Percentiles rank a stretch among this genome's conserved stretches.
phyloP scores from a whole-genome alignment of 768 basidiomycete species.

The Mycena vitilis region DNA sequence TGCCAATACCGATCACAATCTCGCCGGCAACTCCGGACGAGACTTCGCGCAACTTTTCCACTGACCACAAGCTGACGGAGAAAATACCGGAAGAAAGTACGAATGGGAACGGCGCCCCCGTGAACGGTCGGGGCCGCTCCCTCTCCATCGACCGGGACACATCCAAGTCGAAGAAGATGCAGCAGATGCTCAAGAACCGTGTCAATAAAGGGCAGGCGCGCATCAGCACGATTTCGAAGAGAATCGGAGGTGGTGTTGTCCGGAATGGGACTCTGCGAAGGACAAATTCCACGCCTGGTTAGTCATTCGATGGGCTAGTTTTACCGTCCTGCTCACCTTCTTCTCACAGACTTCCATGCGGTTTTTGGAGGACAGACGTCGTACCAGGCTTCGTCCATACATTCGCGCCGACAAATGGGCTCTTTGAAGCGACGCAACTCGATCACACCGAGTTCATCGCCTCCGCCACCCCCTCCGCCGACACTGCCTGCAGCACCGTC shows the following conservation, averaged over 20 bases:
- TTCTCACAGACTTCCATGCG: conserved; percentile 71
- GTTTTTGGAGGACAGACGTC: conserved; percentile 64
- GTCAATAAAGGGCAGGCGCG: conserved; percentile 80
- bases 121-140: conserved; percentile 47
- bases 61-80: conserved; percentile 22
- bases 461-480: conserved; percentile 59
- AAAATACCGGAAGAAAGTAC: conserved; percentile 28
- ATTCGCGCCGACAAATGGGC: conserved; percentile 75
- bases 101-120: conserved; percentile 5
- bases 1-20: conserved; percentile 65
- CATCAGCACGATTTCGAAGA: conserved; percentile 81
- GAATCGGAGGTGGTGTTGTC: conserved; percentile 77
- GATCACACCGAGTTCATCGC: conserved; percentile 51
- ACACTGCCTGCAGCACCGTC: conserved; percentile 47
- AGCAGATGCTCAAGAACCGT: conserved; percentile 77
- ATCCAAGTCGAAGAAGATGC: conserved; percentile 77
- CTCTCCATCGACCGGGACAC: conserved; percentile 58
- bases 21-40: conserved; percentile 71
- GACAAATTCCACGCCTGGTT: conserved; percentile 78
- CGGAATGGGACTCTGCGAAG: conserved; percentile 67
- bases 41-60: conserved; percentile 29
- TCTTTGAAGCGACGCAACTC: conserved; percentile 56
- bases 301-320: conserved; percentile 30
- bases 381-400: conserved; percentile 85
- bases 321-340: conserved; percentile 1